Base-by-base conservation (phyloP, 225 moss, liverwort and hornwort species). In the Marchantia polymorpha region DNA sequence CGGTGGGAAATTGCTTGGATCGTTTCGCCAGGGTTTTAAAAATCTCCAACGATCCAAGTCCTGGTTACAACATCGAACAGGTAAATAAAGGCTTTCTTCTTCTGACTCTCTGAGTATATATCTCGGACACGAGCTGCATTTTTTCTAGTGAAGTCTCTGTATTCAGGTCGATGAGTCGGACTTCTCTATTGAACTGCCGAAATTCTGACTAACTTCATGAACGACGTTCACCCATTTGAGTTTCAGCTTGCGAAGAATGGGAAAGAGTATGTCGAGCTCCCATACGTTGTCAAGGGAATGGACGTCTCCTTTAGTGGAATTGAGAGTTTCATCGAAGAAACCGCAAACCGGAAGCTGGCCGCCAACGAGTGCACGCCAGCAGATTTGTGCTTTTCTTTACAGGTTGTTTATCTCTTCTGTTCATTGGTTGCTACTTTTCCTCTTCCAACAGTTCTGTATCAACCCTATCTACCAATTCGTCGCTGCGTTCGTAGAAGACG, bases 221-320 rank as follows among this genome's bases (percentile, higher is more conserved):
- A 26, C 13, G 29, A 26, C 25, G 48, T 51, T 64, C 17, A 15
- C 51, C 39, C 26, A 9, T 65, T 6, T 51, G n/a, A 64, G 6
- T n/a, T 85, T 81, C 90, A 96, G 94, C 90, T 97, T 69, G 92
- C 96, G 29, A 93, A 93, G 78, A 78, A 86, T 67, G 94, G 93
- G 63, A 85, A 83, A 74, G 90, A 87, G 73, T 88, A 90, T 74
- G 83, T 93, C 60, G 94, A 97, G 81, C 81, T 97, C 76, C 94
- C 94, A 8, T 97, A 97, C 72, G 94, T 94, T 86, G 96, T 97
- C 75, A 97, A 97, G 78, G 94, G 96, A 47, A 97, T 94, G 94
- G 94, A 97, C 66, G 92, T 97, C 19, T 97, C 96, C 29, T 94
- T 97, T 68, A 91, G 89, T 69, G 94, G 96, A 58, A 93, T 97